Base-by-base conservation (phyloP, 805 yeast species). In the Barnettozyma wickerhamii region DNA sequence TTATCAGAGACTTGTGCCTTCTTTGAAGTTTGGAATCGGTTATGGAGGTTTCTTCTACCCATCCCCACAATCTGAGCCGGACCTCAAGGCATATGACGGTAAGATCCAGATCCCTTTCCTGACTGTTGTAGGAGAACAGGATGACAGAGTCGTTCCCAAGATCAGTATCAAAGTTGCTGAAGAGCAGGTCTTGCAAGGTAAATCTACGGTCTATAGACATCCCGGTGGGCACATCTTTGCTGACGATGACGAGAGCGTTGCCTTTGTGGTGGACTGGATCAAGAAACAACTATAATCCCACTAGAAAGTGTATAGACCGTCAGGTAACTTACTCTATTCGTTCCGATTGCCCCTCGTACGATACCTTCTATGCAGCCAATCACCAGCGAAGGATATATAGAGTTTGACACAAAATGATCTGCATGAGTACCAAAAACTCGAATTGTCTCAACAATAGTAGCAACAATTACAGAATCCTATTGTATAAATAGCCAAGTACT, bases 191-290 rank as follows among this genome's bases (percentile, higher is more conserved):
- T 32, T 30, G 2, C 19, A 36, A 2, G 33, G 34, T 10, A 36
- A 27, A 6, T 20, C 33, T 7, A 15, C 42, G 4, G 31, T 21
- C 2, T 23, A 23, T 23, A 23, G 26, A 23, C 51, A 48, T 27
- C n/a, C 17, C 1, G 12, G 19, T 12, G 51, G 48, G 2, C 49
- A 48, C 15, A 41, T 45, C 2, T 45, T 45, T 38, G 49, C 47
- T 6, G 49, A 47, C 15, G 35, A 33, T 13, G 46, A 42, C 13
- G 18, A 24, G 34, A 30, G 37, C 6, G 35, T 42, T 6, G 29
- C 24, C 4, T 27, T 31, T 1, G 41, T 48, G 3, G 28, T 45
- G 10, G 13, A 12, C 4, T 48, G 49, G 49, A 28, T 48, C 12
- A 33, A 34, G 23, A 19, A 26, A 14, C 33, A 23, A 12, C 26